Evolutionary conservation across 129 eudicot genomes (phyloP).

Genomic region (Calendula officinalis): DNA sequence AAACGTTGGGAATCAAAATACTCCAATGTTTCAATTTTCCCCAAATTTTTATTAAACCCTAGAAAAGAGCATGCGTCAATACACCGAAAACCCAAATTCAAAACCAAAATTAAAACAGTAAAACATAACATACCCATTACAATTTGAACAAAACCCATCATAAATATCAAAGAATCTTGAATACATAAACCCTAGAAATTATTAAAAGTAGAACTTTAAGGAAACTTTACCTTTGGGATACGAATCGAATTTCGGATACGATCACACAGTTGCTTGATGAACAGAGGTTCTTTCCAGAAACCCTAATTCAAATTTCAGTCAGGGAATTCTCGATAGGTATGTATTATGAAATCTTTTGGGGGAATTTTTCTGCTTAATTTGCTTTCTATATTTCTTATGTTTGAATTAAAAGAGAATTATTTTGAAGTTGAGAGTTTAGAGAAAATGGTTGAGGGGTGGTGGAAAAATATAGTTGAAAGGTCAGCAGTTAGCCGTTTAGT

Average conservation of each 20-base stretch:
- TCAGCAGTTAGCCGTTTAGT: constrained; percentile 19
- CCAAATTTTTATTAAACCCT: constrained; percentile 12
- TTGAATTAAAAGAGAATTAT: constrained; percentile 24
- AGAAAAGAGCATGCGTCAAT: constrained; percentile 4
- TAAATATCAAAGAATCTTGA: constrained; percentile 13
- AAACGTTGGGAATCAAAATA: background rate
- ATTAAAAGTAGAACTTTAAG: background rate
- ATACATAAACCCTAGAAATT: constrained; percentile 8
- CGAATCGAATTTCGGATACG: constrained; percentile 23
- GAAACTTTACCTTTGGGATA: constrained; percentile 34
- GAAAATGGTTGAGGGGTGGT: constrained; percentile 31
- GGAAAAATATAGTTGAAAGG: constrained; percentile 15
- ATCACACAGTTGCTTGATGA: constrained; percentile 32
- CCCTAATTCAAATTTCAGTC: background rate
- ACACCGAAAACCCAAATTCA: background rate
- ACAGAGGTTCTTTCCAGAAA: constrained; percentile 9
- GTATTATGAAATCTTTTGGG: background rate
- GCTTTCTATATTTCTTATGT: background rate
- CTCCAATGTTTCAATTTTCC: background rate
- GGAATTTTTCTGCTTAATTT: constrained; percentile 1
- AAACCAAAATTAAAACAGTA: background rate
- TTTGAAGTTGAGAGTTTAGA: constrained; percentile 16
- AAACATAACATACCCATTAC: constrained; percentile 4
- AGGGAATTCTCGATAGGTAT: background rate
- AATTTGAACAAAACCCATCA: constrained; percentile 20